Conservation (phyloP, 495 filamentous ascomycete species). For the Tetracladium setigerum region DNA sequence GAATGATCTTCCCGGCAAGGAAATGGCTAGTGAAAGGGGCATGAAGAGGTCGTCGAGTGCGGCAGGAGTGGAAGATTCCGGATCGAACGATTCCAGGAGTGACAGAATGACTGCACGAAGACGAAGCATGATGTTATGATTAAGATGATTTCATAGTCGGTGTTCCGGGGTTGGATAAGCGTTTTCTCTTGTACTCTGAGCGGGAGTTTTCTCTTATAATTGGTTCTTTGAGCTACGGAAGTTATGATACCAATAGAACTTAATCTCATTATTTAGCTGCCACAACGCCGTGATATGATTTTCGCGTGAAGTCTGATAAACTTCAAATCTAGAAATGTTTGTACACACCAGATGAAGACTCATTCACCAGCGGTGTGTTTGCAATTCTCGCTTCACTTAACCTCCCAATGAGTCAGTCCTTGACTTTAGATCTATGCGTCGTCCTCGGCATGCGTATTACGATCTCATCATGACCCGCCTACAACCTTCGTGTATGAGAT, state of each 20-base stretch:
- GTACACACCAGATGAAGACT: neutral
- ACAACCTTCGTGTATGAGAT: slow-evolving; percentile 91
- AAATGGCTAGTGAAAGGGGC: slow-evolving; percentile 2
- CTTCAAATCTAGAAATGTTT: neutral
- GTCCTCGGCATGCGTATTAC: neutral
- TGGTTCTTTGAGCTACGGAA: slow-evolving; percentile 15
- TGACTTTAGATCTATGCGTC: too few species aligned
- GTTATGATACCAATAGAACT: slow-evolving; percentile 23
- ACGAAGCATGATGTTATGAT: slow-evolving; percentile 53
- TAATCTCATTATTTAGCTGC: slow-evolving; percentile 11
- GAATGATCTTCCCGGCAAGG: neutral
- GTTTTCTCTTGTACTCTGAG: slow-evolving; percentile 7
- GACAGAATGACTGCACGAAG: slow-evolving; percentile 28
- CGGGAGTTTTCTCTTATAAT: slow-evolving; percentile 1
- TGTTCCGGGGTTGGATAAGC: neutral
- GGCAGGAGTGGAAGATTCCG: slow-evolving; percentile 1
- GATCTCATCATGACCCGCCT: slow-evolving; percentile 14
- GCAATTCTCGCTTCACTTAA: too few species aligned
- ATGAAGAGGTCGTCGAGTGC: slow-evolving; percentile 15
- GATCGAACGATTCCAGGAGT: slow-evolving; percentile 6
- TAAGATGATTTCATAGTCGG: slow-evolving; percentile 1
- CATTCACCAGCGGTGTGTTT: too few species aligned
- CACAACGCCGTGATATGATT: neutral
- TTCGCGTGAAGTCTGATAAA: too few species aligned
- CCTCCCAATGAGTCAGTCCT: too few species aligned